phyloP scores from a whole-genome alignment of 345 rosid species.

The Sonneratia alba region DNA sequence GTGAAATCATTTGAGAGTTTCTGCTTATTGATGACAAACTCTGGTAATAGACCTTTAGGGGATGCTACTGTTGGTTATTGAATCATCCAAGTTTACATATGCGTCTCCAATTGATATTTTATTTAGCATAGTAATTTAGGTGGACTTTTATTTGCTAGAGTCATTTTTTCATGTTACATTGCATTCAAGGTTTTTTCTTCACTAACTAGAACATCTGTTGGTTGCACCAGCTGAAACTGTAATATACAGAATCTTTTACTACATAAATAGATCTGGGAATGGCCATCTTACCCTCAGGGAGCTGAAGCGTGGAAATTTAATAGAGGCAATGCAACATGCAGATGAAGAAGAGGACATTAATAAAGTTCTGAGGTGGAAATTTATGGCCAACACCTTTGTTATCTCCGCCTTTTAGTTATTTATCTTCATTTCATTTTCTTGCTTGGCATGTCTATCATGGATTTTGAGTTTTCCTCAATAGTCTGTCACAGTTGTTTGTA shows the following conservation, averaged over 20 bases:
- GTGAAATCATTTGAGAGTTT: background rate
- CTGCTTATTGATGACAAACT: background rate
- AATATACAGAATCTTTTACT: conserved; percentile 89
- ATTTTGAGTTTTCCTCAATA: background rate
- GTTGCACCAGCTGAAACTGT: conserved; percentile 91
- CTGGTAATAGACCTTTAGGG: background rate
- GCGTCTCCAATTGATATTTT: background rate
- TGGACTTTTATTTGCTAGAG: background rate
- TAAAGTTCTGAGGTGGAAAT: conserved; percentile 76
- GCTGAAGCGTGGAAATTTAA: conserved; percentile 82
- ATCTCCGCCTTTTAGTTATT: background rate
- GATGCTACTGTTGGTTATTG: background rate
- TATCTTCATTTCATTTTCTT: background rate
- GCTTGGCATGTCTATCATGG: background rate
- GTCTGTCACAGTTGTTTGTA: background rate
- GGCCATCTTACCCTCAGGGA: conserved; percentile 84
- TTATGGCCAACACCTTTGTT: background rate
- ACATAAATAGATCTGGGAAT: conserved; percentile 80
- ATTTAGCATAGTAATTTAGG: background rate
- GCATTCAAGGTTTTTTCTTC: background rate
- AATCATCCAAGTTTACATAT: background rate
- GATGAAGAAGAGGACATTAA: conserved; percentile 99
- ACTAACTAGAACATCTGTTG: conserved; percentile 11
- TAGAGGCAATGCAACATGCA: conserved; percentile 85
- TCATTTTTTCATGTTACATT: background rate